Percentiles rank a stretch among this genome's conserved stretches.
These are phyloP conservation scores for Carex parvula DNA, from an alignment of 176 grass and related monocot genomes.

Conservation along the genomic window DNA sequence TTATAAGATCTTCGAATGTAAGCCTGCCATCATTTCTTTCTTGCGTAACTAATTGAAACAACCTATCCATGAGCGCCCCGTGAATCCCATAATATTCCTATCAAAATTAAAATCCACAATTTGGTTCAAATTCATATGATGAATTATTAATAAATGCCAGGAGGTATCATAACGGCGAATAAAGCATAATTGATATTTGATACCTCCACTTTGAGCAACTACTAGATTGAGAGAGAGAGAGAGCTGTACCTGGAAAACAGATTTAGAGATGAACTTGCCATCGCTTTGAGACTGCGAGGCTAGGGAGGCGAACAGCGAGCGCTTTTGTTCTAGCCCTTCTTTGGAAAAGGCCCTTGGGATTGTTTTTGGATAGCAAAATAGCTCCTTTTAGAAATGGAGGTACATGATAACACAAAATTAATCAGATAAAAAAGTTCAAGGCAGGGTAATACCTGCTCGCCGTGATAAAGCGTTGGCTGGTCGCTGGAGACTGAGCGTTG, in stretches of 20 bases:
- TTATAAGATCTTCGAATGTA: conserved; percentile 62
- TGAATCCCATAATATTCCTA: conserved; percentile 68
- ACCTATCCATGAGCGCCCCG: conserved; percentile 44
- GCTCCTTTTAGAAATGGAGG: background rate
- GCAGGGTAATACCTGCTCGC: conserved; percentile 46
- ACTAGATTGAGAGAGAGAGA: background rate
- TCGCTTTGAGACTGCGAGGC: conserved; percentile 50
- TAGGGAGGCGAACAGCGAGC: conserved; percentile 57
- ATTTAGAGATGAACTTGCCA: conserved; percentile 49
- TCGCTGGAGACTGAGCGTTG: conserved; percentile 53
- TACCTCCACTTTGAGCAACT: background rate
- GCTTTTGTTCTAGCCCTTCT: conserved; percentile 72
- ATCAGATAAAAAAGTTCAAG: background rate
- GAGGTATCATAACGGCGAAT: background rate
- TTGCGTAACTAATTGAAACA: conserved; percentile 64
- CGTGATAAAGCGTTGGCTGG: conserved; percentile 36
- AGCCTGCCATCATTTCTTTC: conserved; percentile 55
- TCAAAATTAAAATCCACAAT: background rate
- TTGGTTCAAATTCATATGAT: background rate
- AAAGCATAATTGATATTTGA: background rate
- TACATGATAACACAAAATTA: background rate
- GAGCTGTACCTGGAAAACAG: conserved; percentile 60
- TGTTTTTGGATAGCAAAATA: conserved; percentile 4
- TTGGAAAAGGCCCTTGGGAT: conserved; percentile 70
- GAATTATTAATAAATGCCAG: background rate